Evolutionary conservation across 2,329 filamentous ascomycete species (phyloP).

Genomic region (Aureobasidium mangrovei): DNA sequence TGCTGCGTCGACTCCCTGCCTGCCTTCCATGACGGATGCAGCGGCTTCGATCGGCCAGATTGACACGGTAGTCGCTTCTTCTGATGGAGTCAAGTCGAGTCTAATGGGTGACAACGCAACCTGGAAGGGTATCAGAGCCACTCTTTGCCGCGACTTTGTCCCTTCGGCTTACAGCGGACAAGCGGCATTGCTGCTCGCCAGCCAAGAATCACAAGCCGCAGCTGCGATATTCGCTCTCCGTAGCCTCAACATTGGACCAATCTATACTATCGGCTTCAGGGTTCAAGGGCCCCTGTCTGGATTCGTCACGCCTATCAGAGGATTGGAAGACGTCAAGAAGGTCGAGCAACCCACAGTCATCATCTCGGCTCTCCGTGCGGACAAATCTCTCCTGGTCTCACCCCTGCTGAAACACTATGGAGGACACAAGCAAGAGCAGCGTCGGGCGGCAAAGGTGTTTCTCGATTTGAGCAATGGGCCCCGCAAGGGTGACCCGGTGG

Average conservation of each 20-base stretch:
- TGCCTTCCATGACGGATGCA: constrained; percentile 62
- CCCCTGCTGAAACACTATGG: constrained; percentile 67
- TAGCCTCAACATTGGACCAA: constrained; percentile 64
- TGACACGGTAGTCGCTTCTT: constrained; percentile 66
- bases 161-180: constrained; percentile 72
- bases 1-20: constrained; percentile 44
- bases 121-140: constrained; percentile 78
- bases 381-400: constrained; percentile 69
- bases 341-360: constrained; percentile 75
- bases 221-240: constrained; percentile 71
- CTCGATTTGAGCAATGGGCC: constrained; percentile 65
- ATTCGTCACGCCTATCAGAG: constrained; percentile 55
- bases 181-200: constrained; percentile 66
- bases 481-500: constrained; percentile 58
- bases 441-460: constrained; percentile 47
- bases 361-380: constrained; percentile 66
- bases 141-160: constrained; percentile 70
- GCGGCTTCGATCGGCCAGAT: constrained; percentile 70
- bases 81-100: constrained; percentile 40
- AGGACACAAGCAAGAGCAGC: constrained; percentile 28
- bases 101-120: constrained; percentile 74
- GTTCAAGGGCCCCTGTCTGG: constrained; percentile 49
- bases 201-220: constrained; percentile 64
- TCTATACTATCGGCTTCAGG: constrained; percentile 78
- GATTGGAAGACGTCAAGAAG: constrained; percentile 70